These are phyloP conservation scores for Monosporascus sp. DNA, from an alignment of 2,329 filamentous ascomycete genomes.

Conservation along the genomic window DNA sequence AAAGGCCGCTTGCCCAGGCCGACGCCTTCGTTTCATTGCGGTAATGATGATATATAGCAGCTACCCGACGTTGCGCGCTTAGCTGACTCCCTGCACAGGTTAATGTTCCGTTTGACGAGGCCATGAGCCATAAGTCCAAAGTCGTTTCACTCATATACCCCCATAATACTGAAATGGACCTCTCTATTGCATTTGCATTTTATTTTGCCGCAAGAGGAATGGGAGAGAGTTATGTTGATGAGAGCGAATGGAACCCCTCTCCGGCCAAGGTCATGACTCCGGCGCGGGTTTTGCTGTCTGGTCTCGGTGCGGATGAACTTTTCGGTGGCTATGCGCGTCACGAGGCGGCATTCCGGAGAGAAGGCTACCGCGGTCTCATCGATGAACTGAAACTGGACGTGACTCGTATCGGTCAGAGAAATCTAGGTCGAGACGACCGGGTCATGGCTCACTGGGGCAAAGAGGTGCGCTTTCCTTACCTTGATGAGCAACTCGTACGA, in stretches of 20 bases:
- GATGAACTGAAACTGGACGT: conserved; percentile 85
- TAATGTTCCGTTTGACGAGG: conserved; percentile 77
- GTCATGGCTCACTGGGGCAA: conserved; percentile 84
- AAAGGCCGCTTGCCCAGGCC: conserved; percentile 57
- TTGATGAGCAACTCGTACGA: conserved; percentile 80
- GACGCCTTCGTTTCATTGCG: conserved; percentile 78
- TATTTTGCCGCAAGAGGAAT: conserved; percentile 85
- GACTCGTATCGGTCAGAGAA: conserved; percentile 80
- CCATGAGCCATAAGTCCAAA: conserved; percentile 58
- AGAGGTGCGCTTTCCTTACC: conserved; percentile 83
- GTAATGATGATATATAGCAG: conserved; percentile 28
- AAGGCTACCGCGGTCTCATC: conserved; percentile 65
- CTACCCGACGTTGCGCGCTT: no score
- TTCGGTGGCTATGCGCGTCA: conserved; percentile 93
- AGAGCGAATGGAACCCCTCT: conserved; percentile 18
- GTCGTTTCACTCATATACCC: conserved; percentile 79
- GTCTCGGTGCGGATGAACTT: conserved; percentile 90
- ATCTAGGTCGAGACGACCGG: conserved; percentile 88
- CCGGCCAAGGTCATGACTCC: conserved; percentile 44
- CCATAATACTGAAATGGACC: conserved; percentile 97
- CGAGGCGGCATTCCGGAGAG: conserved; percentile 64
- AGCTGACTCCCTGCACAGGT: conserved; percentile 39
- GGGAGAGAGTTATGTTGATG: conserved; percentile 40
- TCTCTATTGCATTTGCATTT: conserved; percentile 89
- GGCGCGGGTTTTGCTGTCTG: conserved; percentile 82